Evolutionary conservation across 495 filamentous ascomycete genomes (phyloP), one percentile per base, ranked within the genome.

Genomic region (Xylaria acuta): DNA sequence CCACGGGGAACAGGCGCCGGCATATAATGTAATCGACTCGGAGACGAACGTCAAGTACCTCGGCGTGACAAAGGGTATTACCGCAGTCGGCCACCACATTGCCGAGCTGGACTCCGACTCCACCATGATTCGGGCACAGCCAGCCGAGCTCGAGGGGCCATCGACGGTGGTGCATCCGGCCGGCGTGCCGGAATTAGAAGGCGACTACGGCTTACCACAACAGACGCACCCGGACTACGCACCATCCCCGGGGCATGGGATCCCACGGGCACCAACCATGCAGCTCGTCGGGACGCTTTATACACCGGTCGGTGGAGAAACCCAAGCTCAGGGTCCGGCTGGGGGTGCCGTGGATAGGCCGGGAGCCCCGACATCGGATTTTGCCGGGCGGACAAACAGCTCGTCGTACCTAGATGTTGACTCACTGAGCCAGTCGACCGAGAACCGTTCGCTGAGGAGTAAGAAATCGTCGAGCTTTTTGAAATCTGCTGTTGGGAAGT

Each of bases 151-250:
- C 14, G n/a, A 47, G 1, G 60, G 60, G 5, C 45, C 25, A 1
- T 43, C 40, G 8, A 43, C 25, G 2, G n/a, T 27, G 0, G 40
- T 12, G 7, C 27, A 64, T 1, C 60, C 59, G 20, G 36, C 40
- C 7, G 12, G 2, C 9, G 9, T 43, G 12, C 16, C 60, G 8
- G 60, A 64, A 64, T 45, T 64, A 32, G 38, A 25, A 11, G 60
- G 60, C 60, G 60, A 64, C 14, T 47, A 64, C 60, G 40, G 40
- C 25, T 12, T 64, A 20, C 60, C 60, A 1, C 8, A 64, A 2
- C 60, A 64, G 40, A 45, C 22, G 22, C 60, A 64, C 9, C 60
- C 60, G 8, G 60, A 64, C 60, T 64, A 63, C 38, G n/a, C 59
- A 3, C 8, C 59, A 22, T 63, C 59, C 5, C 59, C 59, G 59